Evolutionary conservation across 441 rosid genomes (phyloP).

Genomic region (Metrosideros polymorpha): DNA sequence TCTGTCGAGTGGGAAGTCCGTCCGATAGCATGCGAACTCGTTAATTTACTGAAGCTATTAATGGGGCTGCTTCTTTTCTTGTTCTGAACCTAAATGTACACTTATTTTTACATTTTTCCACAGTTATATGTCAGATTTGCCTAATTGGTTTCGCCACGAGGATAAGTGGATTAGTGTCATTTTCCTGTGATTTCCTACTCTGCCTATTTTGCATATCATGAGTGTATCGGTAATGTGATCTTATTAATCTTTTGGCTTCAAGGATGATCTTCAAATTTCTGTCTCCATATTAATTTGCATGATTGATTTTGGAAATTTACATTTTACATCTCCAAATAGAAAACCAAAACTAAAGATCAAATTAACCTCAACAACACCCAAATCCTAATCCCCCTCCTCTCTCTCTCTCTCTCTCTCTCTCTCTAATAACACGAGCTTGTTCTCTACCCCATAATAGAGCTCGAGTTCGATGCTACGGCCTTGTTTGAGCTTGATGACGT

Average conservation of each 20-base stretch:
- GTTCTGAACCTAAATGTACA: background rate
- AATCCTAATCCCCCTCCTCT: background rate
- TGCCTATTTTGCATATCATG: background rate
- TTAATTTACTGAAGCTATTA: background rate
- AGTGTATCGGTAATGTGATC: background rate
- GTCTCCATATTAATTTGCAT: background rate
- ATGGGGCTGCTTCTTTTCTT: background rate
- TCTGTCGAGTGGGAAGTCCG: background rate
- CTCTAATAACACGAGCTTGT: background rate
- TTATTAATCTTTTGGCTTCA: background rate
- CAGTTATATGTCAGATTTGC: background rate
- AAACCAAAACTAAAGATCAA: no score
- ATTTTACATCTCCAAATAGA: no score
- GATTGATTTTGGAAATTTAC: no score
- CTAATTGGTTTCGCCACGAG: background rate
- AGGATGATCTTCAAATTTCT: background rate
- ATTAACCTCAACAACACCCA: background rate
- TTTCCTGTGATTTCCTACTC: background rate
- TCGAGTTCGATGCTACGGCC: background rate
- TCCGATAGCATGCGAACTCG: background rate
- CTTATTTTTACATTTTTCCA: background rate
- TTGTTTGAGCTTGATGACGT: background rate
- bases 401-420: no score
- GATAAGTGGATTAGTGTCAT: background rate
- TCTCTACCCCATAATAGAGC: background rate